A percentile compares a stretch with the other conserved stretches of the same genome.
These are phyloP conservation scores for Colletotrichum caudatum DNA, from an alignment of 2,329 filamentous ascomycete species.

Conservation along the genomic window DNA sequence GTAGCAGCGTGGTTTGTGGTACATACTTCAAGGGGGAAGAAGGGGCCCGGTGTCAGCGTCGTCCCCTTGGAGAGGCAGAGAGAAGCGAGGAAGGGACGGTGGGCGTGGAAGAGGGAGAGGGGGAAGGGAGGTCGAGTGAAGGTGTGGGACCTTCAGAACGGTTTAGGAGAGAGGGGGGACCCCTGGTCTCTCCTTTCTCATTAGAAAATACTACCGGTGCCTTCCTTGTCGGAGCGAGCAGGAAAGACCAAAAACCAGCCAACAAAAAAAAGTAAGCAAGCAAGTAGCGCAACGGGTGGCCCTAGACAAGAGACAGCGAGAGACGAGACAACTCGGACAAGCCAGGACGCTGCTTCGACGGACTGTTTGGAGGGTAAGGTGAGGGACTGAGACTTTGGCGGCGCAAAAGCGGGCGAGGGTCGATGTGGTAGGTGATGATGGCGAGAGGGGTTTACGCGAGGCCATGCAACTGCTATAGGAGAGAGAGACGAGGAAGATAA, in stretches of 20 bases:
- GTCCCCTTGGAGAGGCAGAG: neutral
- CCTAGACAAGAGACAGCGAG: neutral
- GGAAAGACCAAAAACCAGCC: conserved; percentile 2
- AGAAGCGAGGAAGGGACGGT: conserved; percentile 4
- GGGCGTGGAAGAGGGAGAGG: conserved; percentile 13
- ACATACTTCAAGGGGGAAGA: conserved; percentile 29
- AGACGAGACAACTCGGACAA: neutral
- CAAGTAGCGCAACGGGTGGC: conserved; percentile 10
- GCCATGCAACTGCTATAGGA: conserved; percentile 3
- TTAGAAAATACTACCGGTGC: conserved; percentile 15
- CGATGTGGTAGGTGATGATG: conserved; percentile 15
- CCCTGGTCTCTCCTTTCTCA: conserved; percentile 39
- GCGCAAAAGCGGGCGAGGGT: conserved; percentile 29
- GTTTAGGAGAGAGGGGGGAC: conserved; percentile 37
- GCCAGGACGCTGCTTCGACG: conserved; percentile 2
- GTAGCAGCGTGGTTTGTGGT: conserved; percentile 28
- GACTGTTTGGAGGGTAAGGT: conserved; percentile 2
- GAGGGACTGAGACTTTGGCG: conserved; percentile 6
- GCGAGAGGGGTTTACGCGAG: conserved; percentile 8
- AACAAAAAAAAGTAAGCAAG: conserved; percentile 2
- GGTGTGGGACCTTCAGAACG: conserved; percentile 31
- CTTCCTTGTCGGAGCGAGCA: conserved; percentile 29
- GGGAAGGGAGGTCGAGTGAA: conserved; percentile 12
- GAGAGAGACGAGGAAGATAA: neutral
- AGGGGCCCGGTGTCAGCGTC: conserved; percentile 23